Evolutionary conservation across 176 grass and related monocot genomes (phyloP), one percentile per base, ranked within the genome.

Genomic region (Bolboschoenus planiculmis): DNA sequence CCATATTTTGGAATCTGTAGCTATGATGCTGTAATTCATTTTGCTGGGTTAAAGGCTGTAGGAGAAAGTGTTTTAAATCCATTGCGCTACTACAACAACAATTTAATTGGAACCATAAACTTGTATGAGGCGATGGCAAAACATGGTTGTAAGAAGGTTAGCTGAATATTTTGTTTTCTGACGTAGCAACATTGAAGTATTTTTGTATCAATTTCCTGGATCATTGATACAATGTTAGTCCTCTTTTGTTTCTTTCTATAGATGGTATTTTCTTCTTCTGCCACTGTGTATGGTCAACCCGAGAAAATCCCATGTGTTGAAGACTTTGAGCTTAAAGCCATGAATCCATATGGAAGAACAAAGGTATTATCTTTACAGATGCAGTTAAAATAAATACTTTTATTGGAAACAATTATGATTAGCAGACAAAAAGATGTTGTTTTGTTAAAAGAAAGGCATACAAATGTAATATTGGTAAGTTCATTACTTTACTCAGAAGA

Each of bases 321-420:
- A 87, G 89, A 90, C 79, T 93, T 86, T 60, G 65, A 89, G 6
- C 89, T 91, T 27, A 89, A 85, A 87, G 89, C 92, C 46, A 87
- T 94, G 84, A 98, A 90, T 84, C 96, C 96, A 10, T 98, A 98
- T 83, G 96, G 92, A 23, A 87, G 90, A 85, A 98, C 96, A 46
- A 98, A 98, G 92, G 95, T 91, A 78, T 23, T 9, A 66, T 11
- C 10, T 43, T 67, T 57, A 63, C 7, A 21, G 24, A 67, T 40
- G 11, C 8, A 5, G 34, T 21, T 74, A 7, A 7, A 73, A 2
- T 51, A 61, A 79, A 11, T 31, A n/a, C 36, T 27, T 59, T 81
- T 62, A 79, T 10, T 79, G 54, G 15, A 39, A 58, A 37, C 33
- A 75, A 37, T 48, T 75, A 30, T 16, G 13, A 75, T 14, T 34